phyloP scores from a whole-genome alignment of 163 green algal genomes.

The Chlamydomonas reinhardtii region DNA sequence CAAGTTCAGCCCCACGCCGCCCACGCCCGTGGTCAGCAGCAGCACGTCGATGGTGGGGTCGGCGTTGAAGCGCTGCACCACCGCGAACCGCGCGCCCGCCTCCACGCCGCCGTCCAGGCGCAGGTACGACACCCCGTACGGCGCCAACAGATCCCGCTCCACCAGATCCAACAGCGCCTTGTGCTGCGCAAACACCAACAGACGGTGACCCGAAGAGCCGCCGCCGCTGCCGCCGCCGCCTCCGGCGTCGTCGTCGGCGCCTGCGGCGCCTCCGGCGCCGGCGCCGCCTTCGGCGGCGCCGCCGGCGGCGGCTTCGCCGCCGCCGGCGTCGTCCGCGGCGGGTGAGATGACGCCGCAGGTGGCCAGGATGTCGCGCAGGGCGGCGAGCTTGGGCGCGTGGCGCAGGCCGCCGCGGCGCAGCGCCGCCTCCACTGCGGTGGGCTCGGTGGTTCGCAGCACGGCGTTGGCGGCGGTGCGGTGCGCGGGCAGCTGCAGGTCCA shows the following conservation, averaged over 20 bases:
- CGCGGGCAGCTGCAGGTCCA: conserved; percentile 74
- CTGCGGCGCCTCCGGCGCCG: background rate
- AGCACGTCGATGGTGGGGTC: conserved; percentile 97
- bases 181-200: conserved; percentile 98
- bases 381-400: conserved; percentile 94
- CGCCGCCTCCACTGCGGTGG: conserved; percentile 39
- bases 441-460: conserved; percentile 48
- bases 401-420: conserved; percentile 65
- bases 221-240: conserved; percentile 19
- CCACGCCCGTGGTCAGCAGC: conserved; percentile 93
- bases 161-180: conserved; percentile 92
- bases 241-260: background rate
- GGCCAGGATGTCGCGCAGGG: conserved; percentile 90
- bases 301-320: background rate
- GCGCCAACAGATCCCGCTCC: conserved; percentile 88
- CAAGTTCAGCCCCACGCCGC: conserved; percentile 97
- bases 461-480: conserved; percentile 59
- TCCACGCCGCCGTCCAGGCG: conserved; percentile 93
- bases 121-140: conserved; percentile 84
- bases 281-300: background rate
- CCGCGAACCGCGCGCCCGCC: conserved; percentile 77
- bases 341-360: conserved; percentile 83
- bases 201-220: conserved; percentile 74
- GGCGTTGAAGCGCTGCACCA: conserved; percentile 95
- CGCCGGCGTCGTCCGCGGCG: conserved; percentile 44